These are phyloP conservation scores for Backusella circina DNA, from an alignment of 192 early-diverging fungal genomes.

Conservation along the genomic window DNA sequence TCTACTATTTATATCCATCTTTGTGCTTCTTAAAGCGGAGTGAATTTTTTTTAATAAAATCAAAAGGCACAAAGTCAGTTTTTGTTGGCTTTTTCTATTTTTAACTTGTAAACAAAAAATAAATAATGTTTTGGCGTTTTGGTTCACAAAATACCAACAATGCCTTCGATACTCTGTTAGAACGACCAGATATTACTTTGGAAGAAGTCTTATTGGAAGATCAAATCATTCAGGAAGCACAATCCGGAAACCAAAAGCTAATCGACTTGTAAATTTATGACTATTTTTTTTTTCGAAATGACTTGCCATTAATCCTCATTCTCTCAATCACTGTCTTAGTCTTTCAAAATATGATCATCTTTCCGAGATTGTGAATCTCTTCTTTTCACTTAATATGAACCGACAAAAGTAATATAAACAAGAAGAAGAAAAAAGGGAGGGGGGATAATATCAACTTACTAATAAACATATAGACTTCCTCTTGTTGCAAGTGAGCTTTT, in stretches of 20 bases:
- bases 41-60: not conserved
- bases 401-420: conserved; percentile 3
- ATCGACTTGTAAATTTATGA: conserved; percentile 67
- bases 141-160: conserved; percentile 82
- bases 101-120: not conserved
- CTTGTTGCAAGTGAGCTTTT: conserved; percentile 14
- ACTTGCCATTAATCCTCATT: not conserved
- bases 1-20: not conserved
- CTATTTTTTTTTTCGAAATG: not conserved
- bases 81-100: not conserved
- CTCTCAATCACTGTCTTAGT: not conserved
- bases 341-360: not conserved
- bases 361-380: not conserved
- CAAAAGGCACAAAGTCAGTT: not conserved
- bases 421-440: not conserved
- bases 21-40: not conserved
- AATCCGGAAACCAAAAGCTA: conserved; percentile 87
- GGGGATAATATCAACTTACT: not conserved
- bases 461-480: not conserved
- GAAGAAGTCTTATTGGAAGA: conserved; percentile 91
- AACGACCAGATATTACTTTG: conserved; percentile 84
- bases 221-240: conserved; percentile 93
- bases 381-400: conserved; percentile 5
- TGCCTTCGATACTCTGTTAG: conserved; percentile 88
- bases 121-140: conserved; percentile 91